A percentile compares a stretch with the other conserved stretches of the same genome.
Evolutionary conservation across 331 rosid species (phyloP).

Genomic region (Stylosanthes scabra): DNA sequence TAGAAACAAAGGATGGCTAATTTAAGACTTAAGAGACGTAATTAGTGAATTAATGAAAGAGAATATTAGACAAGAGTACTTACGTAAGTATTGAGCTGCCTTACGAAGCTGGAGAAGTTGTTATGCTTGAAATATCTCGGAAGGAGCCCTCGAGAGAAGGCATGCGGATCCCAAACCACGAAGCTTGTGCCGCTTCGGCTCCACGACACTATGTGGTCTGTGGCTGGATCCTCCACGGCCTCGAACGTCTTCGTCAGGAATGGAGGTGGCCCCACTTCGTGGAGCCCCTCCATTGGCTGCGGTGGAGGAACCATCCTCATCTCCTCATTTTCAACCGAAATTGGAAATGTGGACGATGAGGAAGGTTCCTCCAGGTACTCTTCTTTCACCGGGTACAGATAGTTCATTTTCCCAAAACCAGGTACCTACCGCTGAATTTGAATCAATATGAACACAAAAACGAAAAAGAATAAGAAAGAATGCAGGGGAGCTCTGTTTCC

Average conservation of each 20-base stretch:
- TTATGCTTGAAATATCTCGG: constrained; percentile 81
- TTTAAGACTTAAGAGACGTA: not conserved
- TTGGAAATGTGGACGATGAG: constrained; percentile 25
- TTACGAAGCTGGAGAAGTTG: constrained; percentile 84
- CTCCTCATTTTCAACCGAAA: constrained; percentile 14
- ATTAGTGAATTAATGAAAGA: not conserved
- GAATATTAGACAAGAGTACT: constrained; percentile 22
- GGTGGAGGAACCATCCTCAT: constrained; percentile 49
- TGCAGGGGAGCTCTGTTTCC: constrained; percentile 18
- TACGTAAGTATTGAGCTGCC: constrained; percentile 87
- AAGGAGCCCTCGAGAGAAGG: constrained; percentile 61
- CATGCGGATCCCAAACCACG: constrained; percentile 72
- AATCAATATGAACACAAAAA: constrained; percentile 8
- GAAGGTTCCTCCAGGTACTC: constrained; percentile 47
- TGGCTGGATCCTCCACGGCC: constrained; percentile 72
- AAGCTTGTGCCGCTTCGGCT: constrained; percentile 70
- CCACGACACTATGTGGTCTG: constrained; percentile 73
- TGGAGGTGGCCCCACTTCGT: constrained; percentile 39
- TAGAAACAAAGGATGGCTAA: no score
- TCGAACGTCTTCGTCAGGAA: constrained; percentile 66
- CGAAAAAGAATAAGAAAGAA: not conserved
- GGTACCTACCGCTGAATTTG: not conserved
- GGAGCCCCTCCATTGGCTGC: constrained; percentile 82
- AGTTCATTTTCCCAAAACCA: constrained; percentile 45
- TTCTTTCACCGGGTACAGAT: constrained; percentile 55